Conservation (phyloP, 768 basidiomycete genomes). For the Phanerochaete carnosa region DNA sequence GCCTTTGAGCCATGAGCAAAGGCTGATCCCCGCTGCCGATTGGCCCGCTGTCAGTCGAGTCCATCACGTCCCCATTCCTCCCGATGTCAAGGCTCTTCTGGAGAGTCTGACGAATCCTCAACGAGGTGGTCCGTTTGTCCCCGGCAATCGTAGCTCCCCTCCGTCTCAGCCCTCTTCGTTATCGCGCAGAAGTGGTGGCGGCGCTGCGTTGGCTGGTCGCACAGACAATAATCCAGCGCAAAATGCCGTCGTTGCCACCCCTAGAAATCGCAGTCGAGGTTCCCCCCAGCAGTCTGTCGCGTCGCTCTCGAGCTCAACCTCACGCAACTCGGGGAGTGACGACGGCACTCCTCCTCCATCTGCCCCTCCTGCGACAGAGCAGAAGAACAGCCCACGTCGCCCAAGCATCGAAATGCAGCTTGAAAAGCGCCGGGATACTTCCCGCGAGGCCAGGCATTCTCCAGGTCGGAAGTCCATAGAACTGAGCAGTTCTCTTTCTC, state of each 20-base stretch:
- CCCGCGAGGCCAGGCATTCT: slow-evolving; percentile 47
- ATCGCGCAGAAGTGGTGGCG: slow-evolving; percentile 21
- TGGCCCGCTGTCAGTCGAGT: slow-evolving; percentile 80
- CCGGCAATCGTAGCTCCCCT: slow-evolving; percentile 13
- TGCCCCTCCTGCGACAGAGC: slow-evolving; percentile 44
- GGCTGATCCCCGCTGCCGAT: slow-evolving; percentile 65
- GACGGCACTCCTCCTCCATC: slow-evolving; percentile 36
- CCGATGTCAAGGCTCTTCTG: slow-evolving; percentile 65
- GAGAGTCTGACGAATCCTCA: slow-evolving; percentile 37
- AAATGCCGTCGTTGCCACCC: slow-evolving; percentile 28
- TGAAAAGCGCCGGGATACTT: slow-evolving; percentile 53
- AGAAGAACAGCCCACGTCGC: slow-evolving; percentile 42
- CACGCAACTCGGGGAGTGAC: slow-evolving; percentile 39
- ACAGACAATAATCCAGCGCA: slow-evolving; percentile 17
- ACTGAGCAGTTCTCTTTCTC: slow-evolving; percentile 44
- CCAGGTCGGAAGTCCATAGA: slow-evolving; percentile 60
- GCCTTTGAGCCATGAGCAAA: slow-evolving; percentile 55
- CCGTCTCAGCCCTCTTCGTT: slow-evolving; percentile 21
- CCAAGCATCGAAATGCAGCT: slow-evolving; percentile 36
- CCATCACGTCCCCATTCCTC: slow-evolving; percentile 70
- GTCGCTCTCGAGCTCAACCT: slow-evolving; percentile 35
- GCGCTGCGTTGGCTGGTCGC: slow-evolving; percentile 13
- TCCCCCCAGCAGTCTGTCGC: slow-evolving; percentile 49
- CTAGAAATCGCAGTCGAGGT: slow-evolving; percentile 48
- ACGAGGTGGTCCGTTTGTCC: slow-evolving; percentile 14